Conservation (phyloP, 805 yeast species). For the Kurtzmaniella cleridarum region DNA sequence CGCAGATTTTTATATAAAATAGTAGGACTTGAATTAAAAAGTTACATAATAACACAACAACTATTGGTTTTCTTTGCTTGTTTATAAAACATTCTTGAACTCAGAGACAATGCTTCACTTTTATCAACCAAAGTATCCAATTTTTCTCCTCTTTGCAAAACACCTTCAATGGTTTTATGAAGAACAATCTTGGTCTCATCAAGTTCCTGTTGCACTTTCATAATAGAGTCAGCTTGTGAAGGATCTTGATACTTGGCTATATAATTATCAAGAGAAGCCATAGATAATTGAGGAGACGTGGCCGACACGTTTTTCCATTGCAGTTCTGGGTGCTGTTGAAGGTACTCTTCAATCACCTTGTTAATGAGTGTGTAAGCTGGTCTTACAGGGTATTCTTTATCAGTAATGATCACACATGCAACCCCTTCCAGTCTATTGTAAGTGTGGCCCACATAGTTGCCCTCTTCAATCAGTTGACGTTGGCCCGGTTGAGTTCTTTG, state of each 20-base stretch:
- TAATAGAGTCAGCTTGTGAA: slow-evolving; percentile 89
- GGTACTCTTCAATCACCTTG: slow-evolving; percentile 85
- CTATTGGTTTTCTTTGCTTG: slow-evolving; percentile 92
- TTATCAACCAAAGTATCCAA: slow-evolving; percentile 91
- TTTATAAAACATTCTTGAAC: slow-evolving; percentile 91
- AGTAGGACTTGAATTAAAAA: neutral
- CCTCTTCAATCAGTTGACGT: slow-evolving; percentile 93
- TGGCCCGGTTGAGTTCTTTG: slow-evolving; percentile 84
- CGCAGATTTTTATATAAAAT: neutral
- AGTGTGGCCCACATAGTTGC: slow-evolving; percentile 84
- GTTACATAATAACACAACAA: slow-evolving; percentile 72
- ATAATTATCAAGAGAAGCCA: slow-evolving; percentile 61
- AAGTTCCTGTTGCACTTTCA: slow-evolving; percentile 96
- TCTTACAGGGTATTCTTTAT: slow-evolving; percentile 92
- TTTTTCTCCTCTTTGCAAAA: slow-evolving; percentile 93
- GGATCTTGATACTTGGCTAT: slow-evolving; percentile 92
- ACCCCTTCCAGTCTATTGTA: slow-evolving; percentile 86
- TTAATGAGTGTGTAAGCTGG: slow-evolving; percentile 93
- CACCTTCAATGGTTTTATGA: slow-evolving; percentile 92
- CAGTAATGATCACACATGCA: slow-evolving; percentile 88
- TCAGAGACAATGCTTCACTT: slow-evolving; percentile 83
- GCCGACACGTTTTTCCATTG: slow-evolving; percentile 58
- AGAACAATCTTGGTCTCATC: slow-evolving; percentile 96
- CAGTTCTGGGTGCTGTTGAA: slow-evolving; percentile 69
- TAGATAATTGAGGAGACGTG: slow-evolving; percentile 41